Evolutionary conservation across 345 rosid genomes (phyloP).

Genomic region (Luvunga scandens): DNA sequence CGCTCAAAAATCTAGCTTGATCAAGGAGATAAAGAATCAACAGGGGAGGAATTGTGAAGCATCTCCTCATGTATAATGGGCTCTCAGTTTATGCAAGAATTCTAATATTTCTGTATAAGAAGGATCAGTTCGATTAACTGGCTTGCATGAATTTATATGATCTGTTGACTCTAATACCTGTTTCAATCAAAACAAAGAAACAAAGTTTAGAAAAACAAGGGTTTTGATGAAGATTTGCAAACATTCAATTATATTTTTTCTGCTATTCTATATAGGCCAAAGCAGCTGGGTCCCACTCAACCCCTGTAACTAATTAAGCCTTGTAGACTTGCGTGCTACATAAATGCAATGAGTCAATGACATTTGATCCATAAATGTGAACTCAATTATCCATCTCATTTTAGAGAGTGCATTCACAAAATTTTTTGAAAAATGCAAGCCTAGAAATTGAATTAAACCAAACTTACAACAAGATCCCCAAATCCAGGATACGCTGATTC

Average conservation of each 20-base stretch:
- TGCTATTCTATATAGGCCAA: not conserved
- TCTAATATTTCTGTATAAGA: conserved; percentile 71
- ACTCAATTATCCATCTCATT: not conserved
- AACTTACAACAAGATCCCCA: conserved; percentile 92
- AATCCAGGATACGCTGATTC: conserved; percentile 99
- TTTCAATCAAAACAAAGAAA: conserved; percentile 11
- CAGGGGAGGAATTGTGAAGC: not conserved
- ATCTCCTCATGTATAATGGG: conserved; percentile 31
- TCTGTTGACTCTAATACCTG: conserved; percentile 95
- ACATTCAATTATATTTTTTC: not conserved
- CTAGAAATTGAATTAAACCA: not conserved
- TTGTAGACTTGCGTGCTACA: not conserved
- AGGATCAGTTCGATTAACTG: conserved; percentile 73
- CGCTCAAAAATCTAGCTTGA: not conserved
- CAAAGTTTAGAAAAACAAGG: not conserved
- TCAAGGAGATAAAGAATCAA: not conserved
- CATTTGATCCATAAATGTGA: not conserved
- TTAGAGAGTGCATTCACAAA: not conserved
- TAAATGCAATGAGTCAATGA: not conserved
- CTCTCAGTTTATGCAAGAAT: conserved; percentile 62
- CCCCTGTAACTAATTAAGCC: not conserved
- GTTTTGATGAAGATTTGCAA: not conserved
- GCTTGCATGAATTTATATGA: conserved; percentile 97
- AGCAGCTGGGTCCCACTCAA: not conserved
- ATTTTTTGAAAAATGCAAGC: not conserved